These are phyloP conservation scores for Rosa hybrid DNA, from an alignment of 331 rosid genomes.

Conservation along the genomic window DNA sequence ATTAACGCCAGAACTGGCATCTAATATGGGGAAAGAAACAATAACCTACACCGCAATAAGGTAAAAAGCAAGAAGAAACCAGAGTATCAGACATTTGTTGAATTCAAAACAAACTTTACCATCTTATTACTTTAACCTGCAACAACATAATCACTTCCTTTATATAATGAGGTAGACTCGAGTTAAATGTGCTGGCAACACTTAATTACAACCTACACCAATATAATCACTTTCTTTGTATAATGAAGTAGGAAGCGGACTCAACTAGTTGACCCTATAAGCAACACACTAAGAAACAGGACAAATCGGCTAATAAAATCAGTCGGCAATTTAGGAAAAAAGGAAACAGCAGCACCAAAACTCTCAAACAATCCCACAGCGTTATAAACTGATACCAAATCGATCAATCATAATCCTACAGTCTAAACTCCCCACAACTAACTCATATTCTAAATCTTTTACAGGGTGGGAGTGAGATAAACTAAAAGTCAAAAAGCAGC, in stretches of 20 bases:
- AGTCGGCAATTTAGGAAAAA: constrained; percentile 10
- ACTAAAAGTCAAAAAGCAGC: not conserved
- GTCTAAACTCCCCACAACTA: constrained; percentile 7
- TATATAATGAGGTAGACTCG: not conserved
- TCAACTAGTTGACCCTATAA: not conserved
- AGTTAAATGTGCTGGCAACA: constrained; percentile 2
- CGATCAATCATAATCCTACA: constrained; percentile 30
- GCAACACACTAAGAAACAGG: constrained; percentile 19
- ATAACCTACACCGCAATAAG: constrained; percentile 7
- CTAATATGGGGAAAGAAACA: not conserved
- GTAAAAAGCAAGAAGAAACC: constrained; percentile 8
- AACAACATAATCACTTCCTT: constrained; percentile 12
- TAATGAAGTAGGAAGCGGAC: not conserved
- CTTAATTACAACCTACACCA: constrained; percentile 13
- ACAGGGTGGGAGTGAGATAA: not conserved
- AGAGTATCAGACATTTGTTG: constrained; percentile 18
- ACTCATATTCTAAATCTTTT: not conserved
- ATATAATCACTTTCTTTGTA: not conserved
- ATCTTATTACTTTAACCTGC: constrained; percentile 14
- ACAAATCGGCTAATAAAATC: constrained; percentile 13
- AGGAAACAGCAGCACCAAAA: not conserved
- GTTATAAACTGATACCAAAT: not conserved
- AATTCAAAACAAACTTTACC: constrained; percentile 17
- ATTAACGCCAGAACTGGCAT: not conserved
- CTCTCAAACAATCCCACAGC: not conserved